These are phyloP conservation scores for Fusarium chlamydosporum DNA, from an alignment of 2,329 filamentous ascomycete species.

Conservation along the genomic window DNA sequence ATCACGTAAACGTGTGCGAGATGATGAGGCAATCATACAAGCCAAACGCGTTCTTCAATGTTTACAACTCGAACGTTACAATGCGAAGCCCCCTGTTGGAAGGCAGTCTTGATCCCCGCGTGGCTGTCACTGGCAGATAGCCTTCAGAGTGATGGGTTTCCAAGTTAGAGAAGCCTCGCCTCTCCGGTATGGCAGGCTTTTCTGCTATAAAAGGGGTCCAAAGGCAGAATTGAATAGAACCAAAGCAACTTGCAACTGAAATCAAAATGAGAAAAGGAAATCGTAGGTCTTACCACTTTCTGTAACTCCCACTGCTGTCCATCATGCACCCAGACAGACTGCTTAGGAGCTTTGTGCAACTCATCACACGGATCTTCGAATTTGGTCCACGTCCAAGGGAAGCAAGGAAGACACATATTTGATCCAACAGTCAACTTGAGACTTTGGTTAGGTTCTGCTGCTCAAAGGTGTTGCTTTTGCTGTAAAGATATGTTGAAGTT, in stretches of 20 bases:
- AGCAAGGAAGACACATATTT: slow-evolving; percentile 68
- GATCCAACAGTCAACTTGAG: accelerated
- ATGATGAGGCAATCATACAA: background rate
- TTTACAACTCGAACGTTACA: slow-evolving; percentile 1
- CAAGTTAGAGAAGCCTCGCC: background rate
- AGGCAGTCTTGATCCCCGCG: background rate
- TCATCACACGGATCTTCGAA: slow-evolving; percentile 59
- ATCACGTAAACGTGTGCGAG: background rate
- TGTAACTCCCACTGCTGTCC: slow-evolving; percentile 57
- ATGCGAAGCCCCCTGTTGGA: slow-evolving; percentile 2
- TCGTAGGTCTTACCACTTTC: slow-evolving; percentile 54
- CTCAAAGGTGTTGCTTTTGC: background rate
- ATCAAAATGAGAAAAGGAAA: background rate
- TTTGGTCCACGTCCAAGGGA: slow-evolving; percentile 65
- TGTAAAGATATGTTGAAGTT: slow-evolving; percentile 7
- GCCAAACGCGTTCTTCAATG: background rate
- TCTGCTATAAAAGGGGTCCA: background rate
- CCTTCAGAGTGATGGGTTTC: background rate
- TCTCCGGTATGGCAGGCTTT: background rate
- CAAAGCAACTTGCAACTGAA: background rate
- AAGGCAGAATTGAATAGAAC: background rate
- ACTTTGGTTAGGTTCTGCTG: background rate
- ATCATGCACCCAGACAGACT: slow-evolving; percentile 60
- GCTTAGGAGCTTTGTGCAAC: slow-evolving; percentile 56
- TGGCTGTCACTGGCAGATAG: slow-evolving; percentile 25